A percentile compares a stretch with the other conserved stretches of the same genome.
These are phyloP conservation scores for Lepidium africanum DNA, from an alignment of 345 rosid genomes.

Conservation along the genomic window DNA sequence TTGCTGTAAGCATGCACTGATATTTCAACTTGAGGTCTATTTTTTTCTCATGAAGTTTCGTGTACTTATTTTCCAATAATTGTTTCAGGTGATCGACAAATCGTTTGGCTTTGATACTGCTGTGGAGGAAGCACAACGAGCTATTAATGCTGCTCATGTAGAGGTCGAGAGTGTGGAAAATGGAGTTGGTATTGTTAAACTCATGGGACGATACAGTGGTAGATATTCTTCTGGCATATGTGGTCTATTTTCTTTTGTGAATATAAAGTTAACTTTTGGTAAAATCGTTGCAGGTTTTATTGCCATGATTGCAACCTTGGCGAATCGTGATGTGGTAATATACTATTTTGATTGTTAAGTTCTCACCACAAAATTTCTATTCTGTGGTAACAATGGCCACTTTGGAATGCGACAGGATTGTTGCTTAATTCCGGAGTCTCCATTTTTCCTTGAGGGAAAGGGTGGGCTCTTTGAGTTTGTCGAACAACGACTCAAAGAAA, in stretches of 20 bases:
- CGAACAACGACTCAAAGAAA: slow-evolving; percentile 69
- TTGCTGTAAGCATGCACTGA: slow-evolving; percentile 51
- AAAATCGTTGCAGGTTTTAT: slow-evolving; percentile 62
- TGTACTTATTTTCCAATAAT: neutral
- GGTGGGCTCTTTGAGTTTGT: slow-evolving; percentile 87
- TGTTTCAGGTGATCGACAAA: slow-evolving; percentile 76
- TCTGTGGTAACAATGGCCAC: neutral
- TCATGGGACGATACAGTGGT: slow-evolving; percentile 99
- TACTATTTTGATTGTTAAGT: neutral
- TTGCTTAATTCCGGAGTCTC: slow-evolving; percentile 96
- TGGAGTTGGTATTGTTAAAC: slow-evolving; percentile 93
- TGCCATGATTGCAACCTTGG: slow-evolving; percentile 87
- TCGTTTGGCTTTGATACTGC: slow-evolving; percentile 98
- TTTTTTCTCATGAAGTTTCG: neutral
- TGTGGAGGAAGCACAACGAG: slow-evolving; percentile 97
- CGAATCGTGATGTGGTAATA: slow-evolving; percentile 93
- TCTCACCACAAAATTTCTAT: neutral
- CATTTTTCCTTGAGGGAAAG: slow-evolving; percentile 81
- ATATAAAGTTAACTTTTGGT: neutral
- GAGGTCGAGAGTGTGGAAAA: slow-evolving; percentile 95
- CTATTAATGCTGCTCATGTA: slow-evolving; percentile 93
- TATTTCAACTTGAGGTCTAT: neutral
- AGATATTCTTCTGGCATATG: slow-evolving; percentile 17
- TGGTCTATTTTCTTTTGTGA: neutral
- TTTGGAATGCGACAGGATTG: slow-evolving; percentile 67